phyloP scores from a whole-genome alignment of 2,329 filamentous ascomycete genomes.

The Karstenula rhodostoma region DNA sequence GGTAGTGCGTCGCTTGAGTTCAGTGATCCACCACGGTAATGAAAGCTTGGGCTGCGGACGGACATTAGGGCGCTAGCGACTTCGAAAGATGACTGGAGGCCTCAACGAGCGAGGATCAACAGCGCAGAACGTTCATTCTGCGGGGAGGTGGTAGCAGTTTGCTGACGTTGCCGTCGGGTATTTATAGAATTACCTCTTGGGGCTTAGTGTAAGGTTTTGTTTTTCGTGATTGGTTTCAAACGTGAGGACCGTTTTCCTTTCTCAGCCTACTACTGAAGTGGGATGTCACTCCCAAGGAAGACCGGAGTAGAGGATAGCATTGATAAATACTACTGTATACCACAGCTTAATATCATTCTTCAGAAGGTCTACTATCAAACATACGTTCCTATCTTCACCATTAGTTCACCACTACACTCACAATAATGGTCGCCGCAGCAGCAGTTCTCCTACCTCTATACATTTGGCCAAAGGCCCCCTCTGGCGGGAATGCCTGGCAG shows the following conservation, averaged over 20 bases:
- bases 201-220: not conserved
- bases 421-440: slow-evolving; percentile 7
- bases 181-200: not conserved
- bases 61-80: not conserved
- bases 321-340: not conserved
- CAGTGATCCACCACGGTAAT: too few relatives aligned
- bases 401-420: not conserved
- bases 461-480: not conserved
- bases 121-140: too few relatives aligned
- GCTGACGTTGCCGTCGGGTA: not conserved
- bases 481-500: not conserved
- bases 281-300: not conserved
- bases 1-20: not conserved
- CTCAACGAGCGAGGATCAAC: not conserved
- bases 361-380: not conserved
- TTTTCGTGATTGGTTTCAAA: not conserved
- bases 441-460: slow-evolving; percentile 5
- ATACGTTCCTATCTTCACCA: not conserved
- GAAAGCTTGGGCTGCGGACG: not conserved
- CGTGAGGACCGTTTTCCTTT: not conserved
- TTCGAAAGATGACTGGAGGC: not conserved
- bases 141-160: not conserved
- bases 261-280: not conserved
- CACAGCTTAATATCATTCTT: not conserved
- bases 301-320: not conserved